These are phyloP conservation scores for Sonneratia alba DNA, from an alignment of 345 rosid species.

Conservation along the genomic window DNA sequence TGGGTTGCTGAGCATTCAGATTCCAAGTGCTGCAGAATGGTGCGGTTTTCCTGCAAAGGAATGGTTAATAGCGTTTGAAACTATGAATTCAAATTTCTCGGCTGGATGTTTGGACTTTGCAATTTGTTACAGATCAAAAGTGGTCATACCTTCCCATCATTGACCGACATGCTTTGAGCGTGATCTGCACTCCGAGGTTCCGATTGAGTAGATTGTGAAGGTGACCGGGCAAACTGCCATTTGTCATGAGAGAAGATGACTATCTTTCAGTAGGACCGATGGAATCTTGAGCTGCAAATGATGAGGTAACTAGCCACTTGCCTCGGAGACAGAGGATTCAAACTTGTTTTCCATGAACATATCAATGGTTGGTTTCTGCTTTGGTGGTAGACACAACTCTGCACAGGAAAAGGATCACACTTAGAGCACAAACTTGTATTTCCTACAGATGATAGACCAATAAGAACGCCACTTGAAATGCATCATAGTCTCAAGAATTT, in stretches of 20 bases:
- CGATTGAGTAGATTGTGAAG: slow-evolving; percentile 23
- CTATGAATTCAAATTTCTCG: neutral
- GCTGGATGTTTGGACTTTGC: neutral
- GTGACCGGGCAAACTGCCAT: slow-evolving; percentile 19
- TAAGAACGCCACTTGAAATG: neutral
- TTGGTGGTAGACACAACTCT: slow-evolving; percentile 20
- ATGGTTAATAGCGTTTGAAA: neutral
- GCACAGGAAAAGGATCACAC: slow-evolving; percentile 6
- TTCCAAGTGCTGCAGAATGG: slow-evolving; percentile 21
- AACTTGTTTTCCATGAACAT: slow-evolving; percentile 23
- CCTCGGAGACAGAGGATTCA: slow-evolving; percentile 27
- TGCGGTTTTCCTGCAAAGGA: slow-evolving; percentile 25
- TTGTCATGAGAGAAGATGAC: neutral
- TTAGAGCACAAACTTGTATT: neutral
- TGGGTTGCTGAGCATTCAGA: slow-evolving; percentile 50
- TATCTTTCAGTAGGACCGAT: neutral
- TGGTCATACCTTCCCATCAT: slow-evolving; percentile 23
- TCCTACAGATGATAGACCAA: neutral
- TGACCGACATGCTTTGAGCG: slow-evolving; percentile 17
- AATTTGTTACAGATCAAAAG: neutral
- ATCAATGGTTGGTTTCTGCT: slow-evolving; percentile 22
- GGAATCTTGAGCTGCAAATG: neutral
- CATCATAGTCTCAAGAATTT: neutral
- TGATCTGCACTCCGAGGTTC: slow-evolving; percentile 22
- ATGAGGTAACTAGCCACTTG: slow-evolving; percentile 18